Evolutionary conservation across 1,139 yeast genomes (phyloP), one percentile per base, ranked within the genome.

Genomic region (Saccharomyces pastorianus): DNA sequence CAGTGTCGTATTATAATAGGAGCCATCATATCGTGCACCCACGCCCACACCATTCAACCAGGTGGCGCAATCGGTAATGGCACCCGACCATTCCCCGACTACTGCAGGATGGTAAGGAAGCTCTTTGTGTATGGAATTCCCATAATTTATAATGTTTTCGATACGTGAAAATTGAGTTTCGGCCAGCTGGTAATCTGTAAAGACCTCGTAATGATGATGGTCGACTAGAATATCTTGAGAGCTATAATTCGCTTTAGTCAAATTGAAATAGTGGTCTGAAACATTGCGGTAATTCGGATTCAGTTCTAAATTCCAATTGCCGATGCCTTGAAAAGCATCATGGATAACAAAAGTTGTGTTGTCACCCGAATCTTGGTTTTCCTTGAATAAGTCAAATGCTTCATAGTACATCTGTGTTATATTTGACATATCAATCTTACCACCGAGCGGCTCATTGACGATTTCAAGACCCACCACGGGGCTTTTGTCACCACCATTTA

Each of bases 191-290:
- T 63, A 68, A 11, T 71, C 71, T 0, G 78, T 73, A 64, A 83
- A 83, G 4, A 82, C 84, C 63, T 83, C 83, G 61, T 81, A 84
- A 66, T 83, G 88, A 65, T 82, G 86, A 65, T 83, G 87, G 52
- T 83, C 76, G 50, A 82, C 68, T 9, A 61, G 34, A 46, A 82
- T 74, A 56, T 78, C 73, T 54, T 72, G 69, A 53, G 73, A 70
- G 51, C 68, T 53, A 38, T 61, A 57, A 2, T 58, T 48, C 2
- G 61, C 25, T 26, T 61, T 57, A 9, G 58, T 57, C 20, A 61
- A 48, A 46, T 60, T 59, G 14, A 44, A 51, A 51, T 60, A 68
- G 27, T 58, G 57, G 8, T 50, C 46, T 0, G 71, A 64, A 1
- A 65, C 66, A 32, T 69, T 65, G 0, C 32, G 54, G 49, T 62